Conservation (phyloP, 441 rosid species). For the Lepidium campestre region DNA sequence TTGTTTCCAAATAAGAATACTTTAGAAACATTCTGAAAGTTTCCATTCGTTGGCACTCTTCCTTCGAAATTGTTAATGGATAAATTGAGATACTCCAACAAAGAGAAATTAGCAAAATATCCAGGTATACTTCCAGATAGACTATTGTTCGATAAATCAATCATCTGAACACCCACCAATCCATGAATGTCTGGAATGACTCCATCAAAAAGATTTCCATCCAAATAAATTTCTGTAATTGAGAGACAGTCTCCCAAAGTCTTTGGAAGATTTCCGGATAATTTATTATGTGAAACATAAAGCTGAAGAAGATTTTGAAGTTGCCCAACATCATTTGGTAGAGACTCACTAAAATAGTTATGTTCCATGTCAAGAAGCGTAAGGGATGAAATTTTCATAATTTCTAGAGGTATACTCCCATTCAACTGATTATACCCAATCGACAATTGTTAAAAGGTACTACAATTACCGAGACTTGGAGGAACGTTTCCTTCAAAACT, state of each 20-base stretch:
- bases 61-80: conserved; percentile 2
- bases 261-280: background rate
- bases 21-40: background rate
- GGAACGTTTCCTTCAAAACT: conserved; percentile 10
- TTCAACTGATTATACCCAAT: conserved; percentile 12
- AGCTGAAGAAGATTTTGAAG: too few relatives aligned
- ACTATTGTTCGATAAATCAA: background rate
- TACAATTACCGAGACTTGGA: conserved; percentile 8
- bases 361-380: too few relatives aligned
- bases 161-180: background rate
- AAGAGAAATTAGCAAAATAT: background rate
- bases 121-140: background rate
- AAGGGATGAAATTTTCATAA: too few relatives aligned
- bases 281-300: background rate
- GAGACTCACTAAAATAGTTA: too few relatives aligned
- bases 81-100: background rate
- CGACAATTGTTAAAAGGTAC: background rate
- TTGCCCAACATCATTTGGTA: too few relatives aligned
- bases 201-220: background rate
- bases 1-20: background rate
- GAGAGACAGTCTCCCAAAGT: background rate
- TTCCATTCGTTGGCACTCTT: background rate
- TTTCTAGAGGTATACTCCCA: conserved; percentile 6
- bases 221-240: background rate
- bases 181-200: background rate